Evolutionary conservation across 371 early-diverging fungal species (phyloP).

Genomic region (Choanephora cucurbitarum): DNA sequence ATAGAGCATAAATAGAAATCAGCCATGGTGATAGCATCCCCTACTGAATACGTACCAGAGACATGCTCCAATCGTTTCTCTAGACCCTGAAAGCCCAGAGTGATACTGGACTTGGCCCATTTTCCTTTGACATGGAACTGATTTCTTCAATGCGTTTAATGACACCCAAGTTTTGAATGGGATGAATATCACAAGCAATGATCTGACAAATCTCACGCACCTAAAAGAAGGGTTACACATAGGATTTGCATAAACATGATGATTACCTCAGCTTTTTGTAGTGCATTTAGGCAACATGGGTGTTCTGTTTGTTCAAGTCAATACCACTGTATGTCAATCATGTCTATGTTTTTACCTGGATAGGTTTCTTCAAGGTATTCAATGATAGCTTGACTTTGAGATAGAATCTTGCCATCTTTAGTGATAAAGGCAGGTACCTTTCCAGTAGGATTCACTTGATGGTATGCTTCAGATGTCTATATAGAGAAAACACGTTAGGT

Average conservation of each 20-base stretch:
- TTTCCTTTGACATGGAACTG: conserved; percentile 46
- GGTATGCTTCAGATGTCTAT: conserved; percentile 57
- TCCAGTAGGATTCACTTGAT: conserved; percentile 64
- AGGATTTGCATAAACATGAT: not conserved
- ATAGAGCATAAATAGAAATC: conserved; percentile 85
- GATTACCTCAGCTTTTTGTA: conserved; percentile 55
- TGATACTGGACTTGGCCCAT: conserved; percentile 67
- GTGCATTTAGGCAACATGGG: conserved; percentile 80
- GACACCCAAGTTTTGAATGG: conserved; percentile 84
- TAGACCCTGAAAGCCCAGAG: conserved; percentile 68
- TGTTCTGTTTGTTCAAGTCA: too few relatives aligned
- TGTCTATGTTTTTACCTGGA: conserved; percentile 47
- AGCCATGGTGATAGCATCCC: conserved; percentile 83
- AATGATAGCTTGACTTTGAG: conserved; percentile 81
- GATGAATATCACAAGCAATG: conserved; percentile 88
- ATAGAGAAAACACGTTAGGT: not conserved
- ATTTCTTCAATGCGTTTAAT: conserved; percentile 60
- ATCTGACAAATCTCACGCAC: conserved; percentile 74
- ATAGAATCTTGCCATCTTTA: conserved; percentile 53
- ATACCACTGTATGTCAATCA: too few relatives aligned
- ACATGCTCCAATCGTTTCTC: conserved; percentile 63
- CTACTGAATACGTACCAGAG: conserved; percentile 78
- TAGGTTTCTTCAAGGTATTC: conserved; percentile 87
- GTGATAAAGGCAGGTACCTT: conserved; percentile 73
- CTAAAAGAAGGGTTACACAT: conserved; percentile 14